phyloP scores from a whole-genome alignment of 441 rosid species.

The Bruguiera hainesii region DNA sequence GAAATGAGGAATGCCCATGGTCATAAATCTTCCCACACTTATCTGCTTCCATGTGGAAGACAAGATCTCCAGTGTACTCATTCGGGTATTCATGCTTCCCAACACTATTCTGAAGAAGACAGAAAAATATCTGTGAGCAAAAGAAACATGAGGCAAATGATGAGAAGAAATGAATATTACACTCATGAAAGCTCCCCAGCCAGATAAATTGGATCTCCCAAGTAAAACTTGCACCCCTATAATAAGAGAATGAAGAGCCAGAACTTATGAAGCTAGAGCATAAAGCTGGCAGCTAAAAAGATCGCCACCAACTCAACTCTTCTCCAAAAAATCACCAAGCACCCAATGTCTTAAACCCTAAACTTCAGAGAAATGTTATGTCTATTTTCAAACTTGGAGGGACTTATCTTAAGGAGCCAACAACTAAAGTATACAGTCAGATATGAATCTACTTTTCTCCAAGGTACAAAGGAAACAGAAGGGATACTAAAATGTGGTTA shows the following conservation, averaged over 20 bases:
- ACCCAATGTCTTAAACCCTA: neutral
- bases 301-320: neutral
- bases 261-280: neutral
- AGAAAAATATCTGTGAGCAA: slow-evolving; percentile 22
- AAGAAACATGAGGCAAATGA: slow-evolving; percentile 7
- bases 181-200: slow-evolving; percentile 99
- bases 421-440: too few species aligned
- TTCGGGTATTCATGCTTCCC: slow-evolving; percentile 93
- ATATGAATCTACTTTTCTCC: neutral
- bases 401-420: too few species aligned
- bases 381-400: too few species aligned
- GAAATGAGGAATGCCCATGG: slow-evolving; percentile 93
- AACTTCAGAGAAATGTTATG: too few species aligned
- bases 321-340: neutral
- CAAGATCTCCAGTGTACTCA: slow-evolving; percentile 95
- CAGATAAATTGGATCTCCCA: slow-evolving; percentile 92
- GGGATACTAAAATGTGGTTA: slow-evolving; percentile 23
- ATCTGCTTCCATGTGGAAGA: slow-evolving; percentile 95
- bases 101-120: slow-evolving; percentile 67
- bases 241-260: slow-evolving; percentile 1
- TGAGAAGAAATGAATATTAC: slow-evolving; percentile 32
- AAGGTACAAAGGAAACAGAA: slow-evolving; percentile 12
- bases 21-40: slow-evolving; percentile 97
- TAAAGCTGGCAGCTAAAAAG: neutral
- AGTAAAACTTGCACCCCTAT: slow-evolving; percentile 69